Evolutionary conservation across 108 stramenopile species (phyloP).

Genomic region (Seminavis robusta): DNA sequence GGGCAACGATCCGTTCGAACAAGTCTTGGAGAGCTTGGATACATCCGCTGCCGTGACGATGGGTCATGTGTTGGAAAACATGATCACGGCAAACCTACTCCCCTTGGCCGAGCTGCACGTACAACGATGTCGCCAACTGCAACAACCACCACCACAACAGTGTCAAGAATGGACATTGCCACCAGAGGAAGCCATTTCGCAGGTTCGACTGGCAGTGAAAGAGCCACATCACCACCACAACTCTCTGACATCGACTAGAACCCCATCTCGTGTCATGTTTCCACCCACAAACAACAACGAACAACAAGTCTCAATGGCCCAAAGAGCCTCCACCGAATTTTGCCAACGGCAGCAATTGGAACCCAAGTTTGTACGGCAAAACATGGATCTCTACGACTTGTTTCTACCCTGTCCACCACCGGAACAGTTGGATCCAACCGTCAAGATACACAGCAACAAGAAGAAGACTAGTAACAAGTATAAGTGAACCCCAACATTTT

Average conservation of each 20-base stretch:
- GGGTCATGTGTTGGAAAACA: slow-evolving; percentile 64
- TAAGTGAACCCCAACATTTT: too few relatives aligned
- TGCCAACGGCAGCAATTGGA: neutral
- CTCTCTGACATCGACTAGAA: neutral
- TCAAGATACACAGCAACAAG: too few relatives aligned
- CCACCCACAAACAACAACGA: too few relatives aligned
- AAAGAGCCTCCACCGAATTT: slow-evolving; percentile 1
- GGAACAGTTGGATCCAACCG: too few relatives aligned
- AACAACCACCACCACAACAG: slow-evolving; percentile 5
- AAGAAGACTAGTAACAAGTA: too few relatives aligned
- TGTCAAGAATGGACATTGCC: slow-evolving; percentile 57
- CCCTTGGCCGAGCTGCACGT: slow-evolving; percentile 58
- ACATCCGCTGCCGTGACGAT: slow-evolving; percentile 50
- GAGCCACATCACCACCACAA: too few relatives aligned
- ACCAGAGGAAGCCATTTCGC: slow-evolving; percentile 48
- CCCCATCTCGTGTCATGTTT: neutral
- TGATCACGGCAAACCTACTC: slow-evolving; percentile 49
- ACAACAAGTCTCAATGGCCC: too few relatives aligned
- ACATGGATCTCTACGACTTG: slow-evolving; percentile 17
- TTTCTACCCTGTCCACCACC: neutral
- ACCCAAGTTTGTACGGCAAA: slow-evolving; percentile 5
- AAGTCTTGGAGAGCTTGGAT: slow-evolving; percentile 24
- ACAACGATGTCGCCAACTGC: slow-evolving; percentile 38
- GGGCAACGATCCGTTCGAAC: neutral
- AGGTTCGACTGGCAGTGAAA: too few relatives aligned